Evolutionary conservation across 2,329 filamentous ascomycete genomes (phyloP).

Genomic region (Phyllosticta citriasiana): DNA sequence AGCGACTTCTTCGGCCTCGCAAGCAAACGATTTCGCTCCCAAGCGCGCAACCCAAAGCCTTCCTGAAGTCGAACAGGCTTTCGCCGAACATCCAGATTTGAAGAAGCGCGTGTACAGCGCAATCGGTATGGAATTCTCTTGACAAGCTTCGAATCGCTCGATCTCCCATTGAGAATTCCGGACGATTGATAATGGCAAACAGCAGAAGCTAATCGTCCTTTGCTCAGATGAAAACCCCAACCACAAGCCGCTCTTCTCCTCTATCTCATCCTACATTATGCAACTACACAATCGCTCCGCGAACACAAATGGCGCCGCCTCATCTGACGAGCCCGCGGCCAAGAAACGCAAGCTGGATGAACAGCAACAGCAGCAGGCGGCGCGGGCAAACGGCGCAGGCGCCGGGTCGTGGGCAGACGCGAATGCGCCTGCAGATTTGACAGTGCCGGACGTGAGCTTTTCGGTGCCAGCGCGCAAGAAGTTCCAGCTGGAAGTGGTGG

Average conservation of each 20-base stretch:
- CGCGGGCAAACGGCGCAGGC: background rate
- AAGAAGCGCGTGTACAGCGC: slow-evolving; percentile 28
- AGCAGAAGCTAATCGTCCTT: background rate
- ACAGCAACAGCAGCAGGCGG: background rate
- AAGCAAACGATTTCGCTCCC: background rate
- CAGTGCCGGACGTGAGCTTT: slow-evolving; percentile 45
- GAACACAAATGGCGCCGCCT: background rate
- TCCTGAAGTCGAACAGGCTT: slow-evolving; percentile 16
- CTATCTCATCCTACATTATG: slow-evolving; percentile 11
- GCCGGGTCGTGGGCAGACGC: slow-evolving; percentile 17
- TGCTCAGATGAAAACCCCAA: background rate
- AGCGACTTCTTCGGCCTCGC: background rate
- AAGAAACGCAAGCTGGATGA: slow-evolving; percentile 32
- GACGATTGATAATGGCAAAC: background rate
- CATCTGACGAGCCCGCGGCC: slow-evolving; percentile 18
- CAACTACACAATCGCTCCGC: slow-evolving; percentile 1
- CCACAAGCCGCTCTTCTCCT: slow-evolving; percentile 8
- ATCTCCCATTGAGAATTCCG: background rate
- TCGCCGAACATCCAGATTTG: slow-evolving; percentile 24
- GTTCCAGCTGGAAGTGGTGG: slow-evolving; percentile 48
- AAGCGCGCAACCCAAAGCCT: background rate
- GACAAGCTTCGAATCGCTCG: background rate
- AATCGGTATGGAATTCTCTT: slow-evolving; percentile 19
- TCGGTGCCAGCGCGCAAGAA: slow-evolving; percentile 55
- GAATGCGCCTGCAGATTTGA: slow-evolving; percentile 20